These are phyloP conservation scores for Entomortierella chlamydospora DNA, from an alignment of 192 early-diverging fungal genomes.

Conservation along the genomic window DNA sequence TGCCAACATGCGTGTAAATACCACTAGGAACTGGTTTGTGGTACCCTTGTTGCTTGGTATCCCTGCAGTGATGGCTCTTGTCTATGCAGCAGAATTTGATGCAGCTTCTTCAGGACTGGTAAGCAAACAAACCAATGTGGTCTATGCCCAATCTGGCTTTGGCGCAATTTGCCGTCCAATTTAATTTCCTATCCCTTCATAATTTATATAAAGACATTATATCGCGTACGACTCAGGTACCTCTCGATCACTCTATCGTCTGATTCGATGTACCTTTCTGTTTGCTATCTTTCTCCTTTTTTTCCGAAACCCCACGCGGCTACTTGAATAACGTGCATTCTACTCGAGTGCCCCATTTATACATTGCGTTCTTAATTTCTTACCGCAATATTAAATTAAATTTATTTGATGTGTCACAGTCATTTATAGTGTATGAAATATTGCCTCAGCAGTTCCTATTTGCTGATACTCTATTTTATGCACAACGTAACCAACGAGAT, in stretches of 20 bases:
- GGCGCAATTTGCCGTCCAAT: not conserved
- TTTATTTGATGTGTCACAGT: too few relatives aligned
- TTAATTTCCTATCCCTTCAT: not conserved
- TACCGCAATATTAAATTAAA: too few relatives aligned
- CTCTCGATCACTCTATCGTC: not conserved
- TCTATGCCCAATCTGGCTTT: constrained; percentile 37
- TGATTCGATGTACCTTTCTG: not conserved
- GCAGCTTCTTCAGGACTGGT: constrained; percentile 2
- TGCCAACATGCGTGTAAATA: not conserved
- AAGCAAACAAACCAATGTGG: not conserved
- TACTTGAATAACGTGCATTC: not conserved
- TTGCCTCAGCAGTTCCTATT: too few relatives aligned
- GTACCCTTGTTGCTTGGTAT: constrained; percentile 11
- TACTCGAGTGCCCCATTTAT: too few relatives aligned
- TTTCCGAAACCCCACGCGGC: not conserved
- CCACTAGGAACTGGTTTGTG: not conserved
- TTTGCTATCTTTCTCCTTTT: not conserved
- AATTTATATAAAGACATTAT: not conserved
- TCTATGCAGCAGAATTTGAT: constrained; percentile 5
- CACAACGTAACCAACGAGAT: too few relatives aligned
- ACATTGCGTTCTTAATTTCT: too few relatives aligned
- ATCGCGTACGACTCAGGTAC: not conserved
- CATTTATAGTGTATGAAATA: too few relatives aligned
- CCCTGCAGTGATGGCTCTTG: constrained; percentile 7
- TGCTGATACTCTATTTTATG: too few relatives aligned